Evolutionary conservation across 805 yeast genomes (phyloP).

Genomic region (Candida ovalis): DNA sequence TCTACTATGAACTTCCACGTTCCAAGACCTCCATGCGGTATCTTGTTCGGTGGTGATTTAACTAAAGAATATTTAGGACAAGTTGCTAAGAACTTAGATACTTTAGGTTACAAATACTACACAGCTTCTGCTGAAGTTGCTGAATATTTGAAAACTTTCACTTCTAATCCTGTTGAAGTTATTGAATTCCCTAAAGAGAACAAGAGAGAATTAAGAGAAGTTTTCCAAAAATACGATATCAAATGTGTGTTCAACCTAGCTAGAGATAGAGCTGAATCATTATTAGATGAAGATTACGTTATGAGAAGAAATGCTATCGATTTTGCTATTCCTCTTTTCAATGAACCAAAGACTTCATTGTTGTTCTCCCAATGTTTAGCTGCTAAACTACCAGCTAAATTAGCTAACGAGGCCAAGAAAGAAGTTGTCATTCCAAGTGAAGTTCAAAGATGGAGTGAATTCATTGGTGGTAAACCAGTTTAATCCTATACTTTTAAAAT

Average conservation of each 20-base stretch:
- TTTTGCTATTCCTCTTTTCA: conserved; percentile 92
- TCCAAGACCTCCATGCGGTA: conserved; percentile 86
- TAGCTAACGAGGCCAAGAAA: conserved; percentile 41
- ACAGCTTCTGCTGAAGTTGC: conserved; percentile 73
- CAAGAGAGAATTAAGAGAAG: conserved; percentile 89
- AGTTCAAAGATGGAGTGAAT: conserved; percentile 96
- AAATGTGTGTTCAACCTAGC: conserved; percentile 92
- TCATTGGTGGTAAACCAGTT: conserved; percentile 89
- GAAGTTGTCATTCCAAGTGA: conserved; percentile 69
- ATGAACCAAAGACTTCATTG: conserved; percentile 91
- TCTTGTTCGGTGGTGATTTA: conserved; percentile 93
- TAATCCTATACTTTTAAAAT: conserved; percentile 21
- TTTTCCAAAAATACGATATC: conserved; percentile 82
- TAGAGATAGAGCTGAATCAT: conserved; percentile 77
- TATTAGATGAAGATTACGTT: conserved; percentile 85
- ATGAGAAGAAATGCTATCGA: conserved; percentile 99
- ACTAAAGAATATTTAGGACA: conserved; percentile 63
- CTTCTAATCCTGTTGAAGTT: conserved; percentile 48
- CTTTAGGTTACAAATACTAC: conserved; percentile 78
- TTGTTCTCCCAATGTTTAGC: conserved; percentile 82
- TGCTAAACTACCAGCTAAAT: conserved; percentile 56
- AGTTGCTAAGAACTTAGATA: conserved; percentile 66
- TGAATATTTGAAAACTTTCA: conserved; percentile 54
- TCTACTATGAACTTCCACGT: conserved; percentile 95
- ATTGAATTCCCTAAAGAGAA: conserved; percentile 92